Conservation (phyloP, 2,329 filamentous ascomycete species). For the Trichoderma sp. region DNA sequence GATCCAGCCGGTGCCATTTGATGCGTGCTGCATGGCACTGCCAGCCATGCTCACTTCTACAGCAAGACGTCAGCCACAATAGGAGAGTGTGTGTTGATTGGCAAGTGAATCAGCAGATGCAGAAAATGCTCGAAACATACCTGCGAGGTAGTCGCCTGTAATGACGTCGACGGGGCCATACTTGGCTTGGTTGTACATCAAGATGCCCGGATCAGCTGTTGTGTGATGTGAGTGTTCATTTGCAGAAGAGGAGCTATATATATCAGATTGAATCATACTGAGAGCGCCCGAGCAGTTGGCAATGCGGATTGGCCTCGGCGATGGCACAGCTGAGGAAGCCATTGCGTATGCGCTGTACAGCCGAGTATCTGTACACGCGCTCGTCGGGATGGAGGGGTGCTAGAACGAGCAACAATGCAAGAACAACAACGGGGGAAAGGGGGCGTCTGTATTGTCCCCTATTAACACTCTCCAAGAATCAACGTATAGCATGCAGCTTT, state of each 20-base stretch:
- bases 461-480: background rate
- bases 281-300: conserved; percentile 29
- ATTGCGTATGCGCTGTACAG: background rate
- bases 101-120: background rate
- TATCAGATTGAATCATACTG: conserved; percentile 16
- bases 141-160: conserved; percentile 51
- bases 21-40: conserved; percentile 20
- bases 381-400: background rate
- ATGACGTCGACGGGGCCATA: conserved; percentile 45
- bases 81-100: background rate
- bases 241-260: background rate
- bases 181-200: conserved; percentile 32
- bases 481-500: background rate
- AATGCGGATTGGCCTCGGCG: conserved; percentile 23
- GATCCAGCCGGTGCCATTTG: background rate
- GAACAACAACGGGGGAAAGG: no score
- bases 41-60: conserved; percentile 30
- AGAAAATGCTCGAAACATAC: conserved; percentile 24
- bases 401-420: background rate
- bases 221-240: background rate
- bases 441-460: background rate
- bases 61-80: background rate
- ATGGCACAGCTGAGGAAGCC: background rate
- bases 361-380: background rate
- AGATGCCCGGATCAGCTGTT: conserved; percentile 23